Percentiles rank a stretch among this genome's conserved stretches.
These are phyloP conservation scores for Fusarium sp. DNA, from an alignment of 2,329 filamentous ascomycete genomes.

Conservation along the genomic window DNA sequence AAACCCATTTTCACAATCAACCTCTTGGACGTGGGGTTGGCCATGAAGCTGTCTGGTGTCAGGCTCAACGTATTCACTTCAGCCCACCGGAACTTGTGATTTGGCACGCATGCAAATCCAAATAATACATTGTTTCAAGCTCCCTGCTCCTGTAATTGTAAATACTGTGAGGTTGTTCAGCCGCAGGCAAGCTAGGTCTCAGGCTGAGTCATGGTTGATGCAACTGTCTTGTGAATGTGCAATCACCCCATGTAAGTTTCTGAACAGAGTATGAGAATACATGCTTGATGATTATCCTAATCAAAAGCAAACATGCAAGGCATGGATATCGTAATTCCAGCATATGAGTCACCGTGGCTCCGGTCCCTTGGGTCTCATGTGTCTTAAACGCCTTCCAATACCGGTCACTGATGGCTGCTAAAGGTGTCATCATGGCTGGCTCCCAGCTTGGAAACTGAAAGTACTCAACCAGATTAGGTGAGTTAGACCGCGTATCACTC, in stretches of 20 bases:
- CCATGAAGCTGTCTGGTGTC: neutral
- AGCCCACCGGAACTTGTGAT: neutral
- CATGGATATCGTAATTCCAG: too few species aligned
- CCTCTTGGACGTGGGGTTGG: neutral
- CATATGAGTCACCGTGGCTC: neutral
- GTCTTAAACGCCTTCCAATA: neutral
- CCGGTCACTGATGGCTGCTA: neutral
- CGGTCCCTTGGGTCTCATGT: neutral
- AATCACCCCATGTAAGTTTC: too few species aligned
- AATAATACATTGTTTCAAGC: neutral
- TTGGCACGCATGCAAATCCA: neutral
- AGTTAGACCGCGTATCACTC: neutral
- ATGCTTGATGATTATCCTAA: accelerated
- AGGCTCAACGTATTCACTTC: neutral
- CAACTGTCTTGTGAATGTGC: too few species aligned
- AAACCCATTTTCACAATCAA: neutral
- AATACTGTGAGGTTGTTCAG: neutral
- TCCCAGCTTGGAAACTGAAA: accelerated
- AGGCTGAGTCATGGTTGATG: too few species aligned
- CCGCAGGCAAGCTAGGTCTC: neutral
- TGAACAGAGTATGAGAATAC: accelerated
- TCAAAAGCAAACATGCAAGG: neutral
- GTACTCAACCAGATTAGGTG: accelerated
- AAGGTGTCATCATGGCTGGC: neutral
- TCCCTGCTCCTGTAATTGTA: accelerated